These are phyloP conservation scores for Sclerotinia trifoliorum DNA, from an alignment of 2,329 filamentous ascomycete species.

Conservation along the genomic window DNA sequence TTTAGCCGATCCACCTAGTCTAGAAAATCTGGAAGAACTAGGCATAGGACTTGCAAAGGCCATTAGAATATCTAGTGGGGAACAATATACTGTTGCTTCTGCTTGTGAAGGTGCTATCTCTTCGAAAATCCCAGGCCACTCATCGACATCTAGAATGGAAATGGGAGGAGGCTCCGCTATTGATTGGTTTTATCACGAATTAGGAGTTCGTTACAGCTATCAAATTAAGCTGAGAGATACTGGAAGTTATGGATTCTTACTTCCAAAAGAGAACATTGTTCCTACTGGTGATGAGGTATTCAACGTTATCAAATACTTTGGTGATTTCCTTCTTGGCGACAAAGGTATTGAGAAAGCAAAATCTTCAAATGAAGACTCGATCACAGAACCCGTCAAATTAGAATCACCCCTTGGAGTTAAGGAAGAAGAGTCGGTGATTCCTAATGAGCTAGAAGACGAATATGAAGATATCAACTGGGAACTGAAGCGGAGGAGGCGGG, in stretches of 20 bases:
- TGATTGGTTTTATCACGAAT: slow-evolving; percentile 92
- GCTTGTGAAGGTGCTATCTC: slow-evolving; percentile 79
- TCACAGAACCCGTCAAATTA: neutral
- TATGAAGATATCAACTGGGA: slow-evolving; percentile 34
- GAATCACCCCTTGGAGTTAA: slow-evolving; percentile 13
- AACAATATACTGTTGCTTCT: slow-evolving; percentile 73
- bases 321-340: slow-evolving; percentile 72
- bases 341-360: slow-evolving; percentile 58
- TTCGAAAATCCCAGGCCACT: slow-evolving; percentile 36
- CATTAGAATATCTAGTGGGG: slow-evolving; percentile 75
- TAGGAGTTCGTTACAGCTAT: slow-evolving; percentile 80
- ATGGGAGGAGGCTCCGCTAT: slow-evolving; percentile 80
- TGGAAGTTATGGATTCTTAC: slow-evolving; percentile 88
- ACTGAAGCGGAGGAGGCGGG: slow-evolving; percentile 30
- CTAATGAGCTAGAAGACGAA: slow-evolving; percentile 24
- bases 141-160: slow-evolving; percentile 56
- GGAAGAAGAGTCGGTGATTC: neutral
- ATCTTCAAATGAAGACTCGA: slow-evolving; percentile 26
- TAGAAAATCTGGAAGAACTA: slow-evolving; percentile 90
- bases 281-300: slow-evolving; percentile 87
- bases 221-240: slow-evolving; percentile 94
- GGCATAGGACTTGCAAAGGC: slow-evolving; percentile 85
- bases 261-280: slow-evolving; percentile 82
- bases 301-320: slow-evolving; percentile 79
- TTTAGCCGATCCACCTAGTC: slow-evolving; percentile 70